Percentiles rank a stretch among this genome's conserved stretches.
These are phyloP conservation scores for Macadamia integrifolia DNA, from an alignment of 164 flowering plant species.

Conservation along the genomic window DNA sequence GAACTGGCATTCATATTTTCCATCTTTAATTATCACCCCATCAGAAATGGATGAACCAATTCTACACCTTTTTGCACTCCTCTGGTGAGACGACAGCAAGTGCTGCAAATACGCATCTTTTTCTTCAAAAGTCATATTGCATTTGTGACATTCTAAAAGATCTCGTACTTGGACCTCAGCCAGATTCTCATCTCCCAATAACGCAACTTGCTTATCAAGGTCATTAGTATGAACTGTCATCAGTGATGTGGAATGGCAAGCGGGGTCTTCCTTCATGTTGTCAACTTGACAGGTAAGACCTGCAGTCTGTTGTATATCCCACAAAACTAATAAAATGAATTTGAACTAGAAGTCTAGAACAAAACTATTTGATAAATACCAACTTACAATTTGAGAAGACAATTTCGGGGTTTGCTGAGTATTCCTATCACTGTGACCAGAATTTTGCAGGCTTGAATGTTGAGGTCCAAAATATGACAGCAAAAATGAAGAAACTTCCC, in stretches of 20 bases:
- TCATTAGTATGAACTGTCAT: conserved; percentile 19
- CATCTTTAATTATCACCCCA: conserved; percentile 66
- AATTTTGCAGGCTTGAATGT: conserved; percentile 18
- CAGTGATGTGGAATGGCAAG: conserved; percentile 17
- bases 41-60: conserved; percentile 61
- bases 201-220: conserved; percentile 22
- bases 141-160: conserved; percentile 67
- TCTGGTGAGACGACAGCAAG: conserved; percentile 54
- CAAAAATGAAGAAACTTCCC: conserved; percentile 68
- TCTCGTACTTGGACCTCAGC: conserved; percentile 53
- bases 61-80: conserved; percentile 48
- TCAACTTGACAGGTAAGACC: conserved; percentile 19
- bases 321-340: conserved; percentile 4
- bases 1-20: conserved; percentile 74
- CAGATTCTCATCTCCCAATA: conserved; percentile 17
- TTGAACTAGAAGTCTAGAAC: neutral
- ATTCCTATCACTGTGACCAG: conserved; percentile 13
- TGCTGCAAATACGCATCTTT: conserved; percentile 74
- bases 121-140: conserved; percentile 57
- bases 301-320: conserved; percentile 29
- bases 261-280: conserved; percentile 15
- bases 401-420: conserved; percentile 11
- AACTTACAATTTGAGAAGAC: conserved; percentile 35
- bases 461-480: conserved; percentile 36
- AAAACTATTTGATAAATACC: conserved; percentile 2